These are phyloP conservation scores for Alternaria ventricosa DNA, from an alignment of 2,329 filamentous ascomycete genomes.

Conservation along the genomic window DNA sequence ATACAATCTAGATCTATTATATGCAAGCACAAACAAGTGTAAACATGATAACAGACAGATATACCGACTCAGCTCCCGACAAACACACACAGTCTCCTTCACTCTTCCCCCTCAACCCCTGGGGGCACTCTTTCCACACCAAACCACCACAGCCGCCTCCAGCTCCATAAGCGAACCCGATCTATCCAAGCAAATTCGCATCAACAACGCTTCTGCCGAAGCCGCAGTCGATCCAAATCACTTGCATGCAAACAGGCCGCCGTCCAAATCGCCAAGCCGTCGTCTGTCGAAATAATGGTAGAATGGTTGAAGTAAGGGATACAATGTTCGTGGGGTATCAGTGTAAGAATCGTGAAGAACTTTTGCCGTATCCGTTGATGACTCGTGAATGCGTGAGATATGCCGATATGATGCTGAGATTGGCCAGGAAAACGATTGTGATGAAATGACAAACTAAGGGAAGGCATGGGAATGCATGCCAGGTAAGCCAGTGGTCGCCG, in stretches of 20 bases:
- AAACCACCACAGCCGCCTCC: constrained; percentile 44
- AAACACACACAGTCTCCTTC: constrained; percentile 33
- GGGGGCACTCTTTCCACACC: constrained; percentile 31
- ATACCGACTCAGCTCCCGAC: constrained; percentile 37
- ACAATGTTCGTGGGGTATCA: constrained; percentile 54
- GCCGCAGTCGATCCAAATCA: constrained; percentile 12
- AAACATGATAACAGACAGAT: constrained; percentile 24
- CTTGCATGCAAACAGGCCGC: constrained; percentile 25
- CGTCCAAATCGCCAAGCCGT: constrained; percentile 47
- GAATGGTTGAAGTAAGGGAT: constrained; percentile 45
- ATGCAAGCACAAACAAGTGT: constrained; percentile 18
- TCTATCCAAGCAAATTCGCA: constrained; percentile 35
- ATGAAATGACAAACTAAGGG: constrained; percentile 21
- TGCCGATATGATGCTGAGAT: constrained; percentile 43
- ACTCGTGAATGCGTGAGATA: constrained; percentile 48
- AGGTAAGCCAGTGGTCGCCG: constrained; percentile 13
- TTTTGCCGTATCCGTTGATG: constrained; percentile 44
- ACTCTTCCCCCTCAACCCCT: constrained; percentile 32
- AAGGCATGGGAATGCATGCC: constrained; percentile 16
- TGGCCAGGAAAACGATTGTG: constrained; percentile 43
- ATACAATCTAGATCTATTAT: constrained; percentile 23
- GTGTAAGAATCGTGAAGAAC: constrained; percentile 50
- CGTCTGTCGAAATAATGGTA: constrained; percentile 46
- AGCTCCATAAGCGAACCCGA: constrained; percentile 28
- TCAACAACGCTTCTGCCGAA: constrained; percentile 10